phyloP scores from a whole-genome alignment of 495 filamentous ascomycete genomes.

The Hypoxylon rickii region DNA sequence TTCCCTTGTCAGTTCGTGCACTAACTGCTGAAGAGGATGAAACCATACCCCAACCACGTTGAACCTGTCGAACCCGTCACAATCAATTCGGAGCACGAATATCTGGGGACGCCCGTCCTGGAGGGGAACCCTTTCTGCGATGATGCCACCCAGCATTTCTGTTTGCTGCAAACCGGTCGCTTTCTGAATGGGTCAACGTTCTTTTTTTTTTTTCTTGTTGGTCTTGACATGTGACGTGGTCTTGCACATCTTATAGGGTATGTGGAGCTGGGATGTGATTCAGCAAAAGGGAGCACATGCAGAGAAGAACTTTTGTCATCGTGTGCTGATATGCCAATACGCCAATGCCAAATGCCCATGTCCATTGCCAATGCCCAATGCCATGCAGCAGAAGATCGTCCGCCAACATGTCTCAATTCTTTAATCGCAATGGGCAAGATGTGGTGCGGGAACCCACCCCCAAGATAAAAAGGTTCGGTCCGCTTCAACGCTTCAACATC shows the following conservation, averaged over 20 bases:
- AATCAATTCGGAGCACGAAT: background rate
- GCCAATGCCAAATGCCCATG: no score
- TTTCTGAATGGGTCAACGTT: background rate
- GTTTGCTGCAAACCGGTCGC: no score
- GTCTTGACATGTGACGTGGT: constrained; percentile 19
- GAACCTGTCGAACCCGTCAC: background rate
- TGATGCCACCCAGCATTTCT: background rate
- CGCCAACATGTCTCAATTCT: background rate
- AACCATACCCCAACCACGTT: constrained; percentile 6
- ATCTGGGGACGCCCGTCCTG: background rate
- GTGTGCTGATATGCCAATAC: no score
- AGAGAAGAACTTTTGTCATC: background rate
- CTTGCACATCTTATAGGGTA: constrained; percentile 7
- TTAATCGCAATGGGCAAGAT: background rate
- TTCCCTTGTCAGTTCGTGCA: background rate
- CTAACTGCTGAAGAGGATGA: constrained; percentile 4
- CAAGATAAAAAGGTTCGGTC: background rate
- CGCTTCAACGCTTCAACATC: background rate
- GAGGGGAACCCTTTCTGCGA: background rate
- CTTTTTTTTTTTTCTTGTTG: no score
- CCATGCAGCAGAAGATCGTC: no score
- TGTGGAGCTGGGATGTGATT: constrained; percentile 1
- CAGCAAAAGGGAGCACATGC: background rate
- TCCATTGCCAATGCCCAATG: no score
- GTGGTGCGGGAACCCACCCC: background rate